Base-by-base conservation (phyloP, 2,329 filamentous ascomycete genomes). In the Capronia coronata region DNA sequence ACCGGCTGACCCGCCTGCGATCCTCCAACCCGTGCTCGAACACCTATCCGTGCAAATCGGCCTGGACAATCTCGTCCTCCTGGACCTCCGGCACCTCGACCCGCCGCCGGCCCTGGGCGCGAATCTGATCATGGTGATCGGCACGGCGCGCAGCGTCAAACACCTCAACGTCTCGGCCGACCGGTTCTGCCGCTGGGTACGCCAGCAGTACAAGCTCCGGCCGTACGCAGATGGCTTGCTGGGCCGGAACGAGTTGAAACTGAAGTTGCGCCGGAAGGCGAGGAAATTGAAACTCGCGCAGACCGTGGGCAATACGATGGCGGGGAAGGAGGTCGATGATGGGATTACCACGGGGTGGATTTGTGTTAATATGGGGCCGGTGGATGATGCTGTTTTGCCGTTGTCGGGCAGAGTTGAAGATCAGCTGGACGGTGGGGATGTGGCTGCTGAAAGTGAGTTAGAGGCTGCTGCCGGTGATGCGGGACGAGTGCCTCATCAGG, bases 291-390 rank as follows among this genome's bases (percentile, higher is more conserved):
- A 87, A 66, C 73, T 96, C 53, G 72, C 94, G 59, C 88, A 86
- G 11, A 85, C 79, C 51, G 79, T 80, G 0, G 80, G 82, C n/a
- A 75, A 78, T 40, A 70, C 72, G 40, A 66, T 69, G 32, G 73
- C 79, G 4, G 79, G 79, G 9, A 75, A 76, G 11, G 77, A 77
- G 41, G 71, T 77, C 1, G 90, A 95, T 60, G 87, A 96, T 63
- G 91, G 90, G 2, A 86, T 95, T 45, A 83, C 85, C 10, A 96
- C 91, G 1, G 90, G 89, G 8, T 98, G 93, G 93, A 85, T 98
- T 16, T 98, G 93, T 67, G 86, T 97, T 53, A 94, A 95, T 64
- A 78, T 93, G 8, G 87, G 87, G 3, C 79, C 78, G 13, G 75
- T 88, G 1, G 79, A 34, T 39, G 59, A 51, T 2, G 45, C 43